Conservation (phyloP, 257 asterid genomes). For the Solanum verrucosum region DNA sequence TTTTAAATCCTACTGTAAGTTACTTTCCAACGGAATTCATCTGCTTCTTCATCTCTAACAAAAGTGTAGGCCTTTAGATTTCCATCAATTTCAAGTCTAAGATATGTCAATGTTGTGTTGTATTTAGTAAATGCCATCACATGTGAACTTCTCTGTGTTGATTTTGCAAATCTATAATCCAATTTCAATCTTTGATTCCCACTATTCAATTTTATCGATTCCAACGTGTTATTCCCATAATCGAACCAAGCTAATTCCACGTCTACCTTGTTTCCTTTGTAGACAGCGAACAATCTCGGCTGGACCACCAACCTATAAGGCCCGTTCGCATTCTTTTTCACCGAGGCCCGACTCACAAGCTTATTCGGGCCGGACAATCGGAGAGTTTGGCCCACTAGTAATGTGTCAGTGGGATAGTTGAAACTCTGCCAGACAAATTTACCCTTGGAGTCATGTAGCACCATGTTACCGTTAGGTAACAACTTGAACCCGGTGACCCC, state of each 20-base stretch:
- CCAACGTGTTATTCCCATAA: neutral
- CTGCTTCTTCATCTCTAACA: neutral
- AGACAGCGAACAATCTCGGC: neutral
- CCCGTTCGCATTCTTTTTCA: neutral
- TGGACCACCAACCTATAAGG: constrained; percentile 1
- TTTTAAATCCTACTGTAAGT: constrained; percentile 1
- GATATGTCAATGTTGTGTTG: constrained; percentile 31
- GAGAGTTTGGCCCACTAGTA: constrained; percentile 6
- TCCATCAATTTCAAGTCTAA: constrained; percentile 39
- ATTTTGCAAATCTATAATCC: too few species aligned
- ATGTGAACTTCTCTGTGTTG: too few species aligned
- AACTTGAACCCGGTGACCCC: constrained; percentile 5
- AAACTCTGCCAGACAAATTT: constrained; percentile 18
- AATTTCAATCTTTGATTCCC: too few species aligned
- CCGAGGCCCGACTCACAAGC: constrained; percentile 3
- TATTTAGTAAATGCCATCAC: too few species aligned
- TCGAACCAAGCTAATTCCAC: neutral
- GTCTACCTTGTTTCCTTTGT: neutral
- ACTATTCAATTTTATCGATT: too few species aligned
- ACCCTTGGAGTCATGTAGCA: constrained; percentile 3
- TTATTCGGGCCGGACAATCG: neutral
- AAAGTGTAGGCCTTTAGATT: constrained; percentile 25
- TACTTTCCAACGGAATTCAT: constrained; percentile 3
- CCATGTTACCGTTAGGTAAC: constrained; percentile 12
- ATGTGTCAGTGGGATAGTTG: constrained; percentile 2